Evolutionary conservation across 768 basidiomycete species (phyloP), one percentile per base, ranked within the genome.

Genomic region (Serendipita sp.): DNA sequence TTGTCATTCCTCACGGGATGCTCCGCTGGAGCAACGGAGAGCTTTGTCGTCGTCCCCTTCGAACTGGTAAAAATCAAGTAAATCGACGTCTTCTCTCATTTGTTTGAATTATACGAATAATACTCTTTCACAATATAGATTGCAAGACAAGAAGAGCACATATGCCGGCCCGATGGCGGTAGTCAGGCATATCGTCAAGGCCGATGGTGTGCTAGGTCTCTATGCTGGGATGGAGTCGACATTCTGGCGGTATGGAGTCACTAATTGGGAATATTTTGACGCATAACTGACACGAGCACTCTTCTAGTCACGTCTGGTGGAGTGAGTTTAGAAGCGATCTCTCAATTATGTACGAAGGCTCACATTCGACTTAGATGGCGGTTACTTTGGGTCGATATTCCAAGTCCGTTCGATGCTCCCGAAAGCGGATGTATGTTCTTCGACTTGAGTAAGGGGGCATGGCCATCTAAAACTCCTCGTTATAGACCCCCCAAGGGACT

Each of bases 151-250:
- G 74, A 78, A 82, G 30, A 91, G 89, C 68, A 91, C 86, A 0
- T 98, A 86, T 76, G 84, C 84, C 30, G 95, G 96, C 2, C 94
- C 96, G 0, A 80, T 92, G 73, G 94, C 95, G 66, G 95, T 95
- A 15, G 81, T 99, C 16, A 85, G 81, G 68, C 84, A 90, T 69
- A 78, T 92, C 34, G 73, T 96, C 56, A 79, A 73, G 69, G 86
- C 85, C 66, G 85, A 91, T 38, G 95, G 95, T 34, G 60, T 88
- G 3, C 75, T 97, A 0, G 94, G 92, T 18, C 75, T 97, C 30
- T 97, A 97, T 71, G 84, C 84, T 28, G 94, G 96, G 41, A 94
- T 98, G 88, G 96, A 98, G 73, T 83, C 92, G 11, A 98, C 95
- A 1, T 95, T 97, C 77, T 97, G 95, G 95, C 83, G 94, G 90